These are phyloP conservation scores for Mrakia gelida DNA, from an alignment of 768 basidiomycete species.

Conservation along the genomic window DNA sequence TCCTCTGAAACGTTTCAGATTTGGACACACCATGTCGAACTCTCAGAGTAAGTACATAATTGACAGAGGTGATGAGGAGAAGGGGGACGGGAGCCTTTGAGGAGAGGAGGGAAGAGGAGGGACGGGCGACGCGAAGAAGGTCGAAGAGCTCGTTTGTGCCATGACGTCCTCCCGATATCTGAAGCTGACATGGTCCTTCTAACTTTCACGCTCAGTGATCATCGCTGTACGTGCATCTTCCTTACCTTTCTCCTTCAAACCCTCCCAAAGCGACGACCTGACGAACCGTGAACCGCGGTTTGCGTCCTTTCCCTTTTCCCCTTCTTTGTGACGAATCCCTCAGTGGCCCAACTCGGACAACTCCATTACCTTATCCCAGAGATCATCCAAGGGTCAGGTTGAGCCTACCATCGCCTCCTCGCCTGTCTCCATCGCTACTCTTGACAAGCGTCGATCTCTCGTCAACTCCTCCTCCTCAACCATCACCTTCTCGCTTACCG, in stretches of 20 bases:
- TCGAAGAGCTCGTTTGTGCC: no score
- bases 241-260: background rate
- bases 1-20: no score
- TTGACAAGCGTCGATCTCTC: background rate
- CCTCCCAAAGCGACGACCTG: background rate
- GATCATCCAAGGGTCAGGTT: background rate
- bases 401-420: background rate
- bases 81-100: no score
- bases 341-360: slow-evolving; percentile 19
- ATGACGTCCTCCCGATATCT: no score
- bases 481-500: slow-evolving; percentile 3
- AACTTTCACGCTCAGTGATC: slow-evolving; percentile 1
- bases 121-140: no score
- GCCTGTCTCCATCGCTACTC: background rate
- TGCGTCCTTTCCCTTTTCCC: background rate
- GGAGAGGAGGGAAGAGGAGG: no score
- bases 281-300: background rate
- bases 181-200: no score
- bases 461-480: slow-evolving; percentile 10
- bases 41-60: no score
- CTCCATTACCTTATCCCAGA: slow-evolving; percentile 10
- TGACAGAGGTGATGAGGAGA: no score
- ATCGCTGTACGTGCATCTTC: slow-evolving; percentile 1
- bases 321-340: background rate
- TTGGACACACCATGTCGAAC: no score